Base-by-base conservation (phyloP, 805 yeast genomes). In the Wickerhamomyces chambardii region DNA sequence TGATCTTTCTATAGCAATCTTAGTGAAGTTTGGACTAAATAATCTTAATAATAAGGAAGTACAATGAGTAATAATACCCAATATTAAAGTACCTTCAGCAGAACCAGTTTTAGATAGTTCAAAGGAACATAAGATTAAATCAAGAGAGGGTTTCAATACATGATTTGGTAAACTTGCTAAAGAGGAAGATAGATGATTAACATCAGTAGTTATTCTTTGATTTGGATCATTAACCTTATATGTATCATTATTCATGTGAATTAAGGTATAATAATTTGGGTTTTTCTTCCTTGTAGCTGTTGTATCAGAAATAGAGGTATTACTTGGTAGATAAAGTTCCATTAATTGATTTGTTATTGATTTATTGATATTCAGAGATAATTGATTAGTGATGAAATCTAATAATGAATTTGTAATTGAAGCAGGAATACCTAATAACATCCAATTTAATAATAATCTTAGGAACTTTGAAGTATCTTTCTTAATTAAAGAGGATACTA, bases 1-100 rank as follows among this genome's bases (percentile, higher is more conserved):
- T 15, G 95, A 87, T 48, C 78, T 77, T 38, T 76, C 77, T 34
- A 84, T 69, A 2, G 92, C 82, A 32, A 84, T 64, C 50, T 72
- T 81, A 14, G 95, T 89, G 51, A 89, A 89, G 33, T 92, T 92
- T 15, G 97, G 97, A 4, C 95, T 84, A 46, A 87, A 74, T 35
- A 84, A 63, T 45, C 80, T 70, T 46, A 89, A 61, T 28, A 82
- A 61, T 19, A 77, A 66, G 4, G 95, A 85, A 25, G 95, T 84
- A 25, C 80, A 58, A 51, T 85, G 92, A 4, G 94, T 86, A 36
- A 89, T 64, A 32, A 84, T 50, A 2, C 95, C 95, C 22, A 89
- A 65, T 3, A 83, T 70, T 32, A 89, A 53, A 0, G 86, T 81
- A 6, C 89, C 89, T 56, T 83, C 94, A 5, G 89, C 68, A 50